phyloP scores from a whole-genome alignment of 768 basidiomycete species.

The Phlebiopsis gigantea region DNA sequence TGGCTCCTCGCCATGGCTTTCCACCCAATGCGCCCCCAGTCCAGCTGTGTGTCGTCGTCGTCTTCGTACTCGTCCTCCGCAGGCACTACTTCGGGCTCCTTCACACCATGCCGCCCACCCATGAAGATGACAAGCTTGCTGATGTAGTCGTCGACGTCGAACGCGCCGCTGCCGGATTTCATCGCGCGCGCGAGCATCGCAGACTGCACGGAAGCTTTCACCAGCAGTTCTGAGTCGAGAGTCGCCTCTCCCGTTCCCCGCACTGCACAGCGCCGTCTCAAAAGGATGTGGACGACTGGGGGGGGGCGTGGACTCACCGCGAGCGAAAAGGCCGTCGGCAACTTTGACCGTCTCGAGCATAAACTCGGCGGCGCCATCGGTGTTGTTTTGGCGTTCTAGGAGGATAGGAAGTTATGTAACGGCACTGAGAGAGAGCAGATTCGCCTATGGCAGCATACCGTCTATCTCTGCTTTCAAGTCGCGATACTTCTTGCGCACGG shows the following conservation, averaged over 20 bases:
- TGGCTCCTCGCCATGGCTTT: constrained; percentile 77
- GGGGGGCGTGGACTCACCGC: constrained; percentile 37
- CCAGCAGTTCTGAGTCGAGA: constrained; percentile 79
- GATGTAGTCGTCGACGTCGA: constrained; percentile 91
- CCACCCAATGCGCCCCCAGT: constrained; percentile 86
- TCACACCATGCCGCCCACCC: constrained; percentile 53
- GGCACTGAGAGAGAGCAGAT: neutral
- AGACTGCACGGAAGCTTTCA: constrained; percentile 71
- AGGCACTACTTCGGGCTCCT: constrained; percentile 33
- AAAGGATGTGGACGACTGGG: constrained; percentile 7
- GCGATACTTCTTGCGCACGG: constrained; percentile 70
- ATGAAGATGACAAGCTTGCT: constrained; percentile 67
- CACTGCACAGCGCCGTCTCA: constrained; percentile 34
- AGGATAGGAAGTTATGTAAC: constrained; percentile 25
- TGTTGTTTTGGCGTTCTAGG: constrained; percentile 27
- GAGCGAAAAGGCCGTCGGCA: constrained; percentile 59
- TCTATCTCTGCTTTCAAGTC: constrained; percentile 56
- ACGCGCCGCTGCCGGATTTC: constrained; percentile 82
- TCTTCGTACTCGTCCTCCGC: constrained; percentile 48
- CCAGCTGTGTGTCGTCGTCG: constrained; percentile 37
- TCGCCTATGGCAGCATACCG: constrained; percentile 36
- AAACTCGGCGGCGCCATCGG: constrained; percentile 49
- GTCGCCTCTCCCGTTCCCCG: constrained; percentile 84
- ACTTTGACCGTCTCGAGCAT: constrained; percentile 50
- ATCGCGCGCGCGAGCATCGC: constrained; percentile 87